Percentiles rank a stretch among this genome's conserved stretches.
These are phyloP conservation scores for Colletotrichum lini DNA, from an alignment of 2,329 filamentous ascomycete genomes.

Conservation along the genomic window DNA sequence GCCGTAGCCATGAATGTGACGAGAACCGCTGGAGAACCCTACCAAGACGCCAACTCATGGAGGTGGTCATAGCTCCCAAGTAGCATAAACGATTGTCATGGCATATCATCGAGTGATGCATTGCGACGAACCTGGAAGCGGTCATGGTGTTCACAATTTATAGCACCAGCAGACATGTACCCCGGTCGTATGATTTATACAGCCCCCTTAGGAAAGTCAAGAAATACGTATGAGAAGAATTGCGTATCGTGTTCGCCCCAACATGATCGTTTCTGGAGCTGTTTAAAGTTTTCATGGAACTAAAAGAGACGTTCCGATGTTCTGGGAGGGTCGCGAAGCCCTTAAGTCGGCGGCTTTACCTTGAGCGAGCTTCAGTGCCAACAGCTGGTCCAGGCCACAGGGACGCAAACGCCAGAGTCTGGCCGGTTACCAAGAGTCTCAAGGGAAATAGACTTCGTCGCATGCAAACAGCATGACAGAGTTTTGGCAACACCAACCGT, in stretches of 20 bases:
- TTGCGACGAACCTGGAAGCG: no score
- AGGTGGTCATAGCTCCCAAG: neutral
- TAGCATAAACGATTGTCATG: neutral
- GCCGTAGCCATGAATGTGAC: no score
- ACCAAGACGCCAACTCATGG: neutral
- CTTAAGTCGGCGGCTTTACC: neutral
- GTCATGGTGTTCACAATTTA: neutral
- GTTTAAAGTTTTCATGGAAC: neutral
- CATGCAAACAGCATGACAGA: conserved; percentile 31
- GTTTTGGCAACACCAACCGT: neutral
- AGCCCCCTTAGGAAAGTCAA: neutral
- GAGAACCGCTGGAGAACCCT: neutral
- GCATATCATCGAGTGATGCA: neutral
- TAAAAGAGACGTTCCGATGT: neutral
- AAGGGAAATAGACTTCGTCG: neutral
- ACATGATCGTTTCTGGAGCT: neutral
- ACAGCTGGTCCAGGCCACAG: conserved; percentile 8
- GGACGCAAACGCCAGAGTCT: neutral
- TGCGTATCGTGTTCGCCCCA: no score
- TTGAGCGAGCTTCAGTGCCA: conserved; percentile 21
- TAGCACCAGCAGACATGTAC: neutral
- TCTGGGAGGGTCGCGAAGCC: neutral
- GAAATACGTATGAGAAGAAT: neutral
- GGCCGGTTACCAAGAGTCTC: conserved; percentile 3
- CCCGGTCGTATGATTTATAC: no score